phyloP scores from a whole-genome alignment of 257 asterid species.

The Paraleonurus japonicus region DNA sequence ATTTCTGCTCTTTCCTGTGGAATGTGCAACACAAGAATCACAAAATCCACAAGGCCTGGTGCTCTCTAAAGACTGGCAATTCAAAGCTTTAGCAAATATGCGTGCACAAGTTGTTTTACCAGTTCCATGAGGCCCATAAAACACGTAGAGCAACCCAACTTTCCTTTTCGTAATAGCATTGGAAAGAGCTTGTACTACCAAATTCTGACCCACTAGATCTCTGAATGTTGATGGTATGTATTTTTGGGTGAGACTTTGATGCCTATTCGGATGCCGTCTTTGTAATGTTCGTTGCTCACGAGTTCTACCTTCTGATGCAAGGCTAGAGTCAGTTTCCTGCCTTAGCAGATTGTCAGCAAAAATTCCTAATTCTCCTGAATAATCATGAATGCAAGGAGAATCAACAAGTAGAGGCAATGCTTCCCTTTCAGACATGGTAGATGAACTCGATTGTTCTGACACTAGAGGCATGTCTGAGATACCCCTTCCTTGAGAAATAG shows the following conservation, averaged over 20 bases:
- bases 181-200: slow-evolving; percentile 80
- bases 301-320: neutral
- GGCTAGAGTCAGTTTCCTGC: slow-evolving; percentile 58
- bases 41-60: slow-evolving; percentile 83
- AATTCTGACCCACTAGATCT: slow-evolving; percentile 78
- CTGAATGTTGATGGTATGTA: slow-evolving; percentile 78
- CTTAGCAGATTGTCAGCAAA: slow-evolving; percentile 68
- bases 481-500: slow-evolving; percentile 1
- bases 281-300: slow-evolving; percentile 27
- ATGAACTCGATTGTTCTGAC: slow-evolving; percentile 53
- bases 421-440: slow-evolving; percentile 57
- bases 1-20: slow-evolving; percentile 54
- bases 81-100: slow-evolving; percentile 75
- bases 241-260: slow-evolving; percentile 76
- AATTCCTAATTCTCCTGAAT: slow-evolving; percentile 81
- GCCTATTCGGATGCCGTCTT: slow-evolving; percentile 44
- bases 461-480: slow-evolving; percentile 41
- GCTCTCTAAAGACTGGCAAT: slow-evolving; percentile 70
- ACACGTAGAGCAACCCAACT: slow-evolving; percentile 73
- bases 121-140: slow-evolving; percentile 89
- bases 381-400: slow-evolving; percentile 62
- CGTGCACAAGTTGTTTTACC: slow-evolving; percentile 87
- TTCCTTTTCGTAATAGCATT: slow-evolving; percentile 65
- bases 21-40: slow-evolving; percentile 59
- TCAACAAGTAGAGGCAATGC: slow-evolving; percentile 78